Base-by-base conservation (phyloP, 208 protist genomes). In the Porcisia hertigi region DNA sequence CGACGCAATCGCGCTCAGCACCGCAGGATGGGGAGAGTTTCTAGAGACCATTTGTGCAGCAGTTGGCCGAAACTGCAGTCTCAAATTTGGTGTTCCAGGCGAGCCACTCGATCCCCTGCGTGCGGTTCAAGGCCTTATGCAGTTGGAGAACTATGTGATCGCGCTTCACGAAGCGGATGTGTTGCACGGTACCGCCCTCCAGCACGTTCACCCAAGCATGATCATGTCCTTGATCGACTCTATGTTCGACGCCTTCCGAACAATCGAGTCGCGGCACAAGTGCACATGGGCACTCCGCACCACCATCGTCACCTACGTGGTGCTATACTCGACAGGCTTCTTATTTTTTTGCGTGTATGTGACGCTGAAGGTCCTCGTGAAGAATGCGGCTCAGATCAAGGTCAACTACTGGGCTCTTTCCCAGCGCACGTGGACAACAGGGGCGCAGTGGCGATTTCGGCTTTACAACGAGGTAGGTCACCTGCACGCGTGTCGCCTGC, bases 391-490 rank as follows among this genome's bases (percentile, higher is more conserved):
- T 7, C 79, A 86, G 69, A 71, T 94, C 63, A 89, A 89, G 71
- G 82, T 87, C 4, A 89, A 92, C 69, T 86, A 82, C 82, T 80
- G 80, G 60, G 67, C 75, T 39, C 81, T 93, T 52, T 83, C 84
- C 64, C 79, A 88, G 64, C 80, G 79, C 25, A 79, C 85, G 54
- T 96, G 92, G 91, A 94, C 85, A 53, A 65, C 73, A 12, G 71
- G 71, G 53, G 90, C 90, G 55, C 69, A 71, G 41, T 94, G 87
- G 87, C 83, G 82, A 39, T 96, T 96, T 82, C 85, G 92, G 34
- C 81, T 95, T 4, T 96, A 92, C 81, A 96, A 96, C 76, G 92
- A 96, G 76, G 92, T 94, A 36, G 80, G 82, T 8, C 90, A 95
- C 75, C 82, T 94, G 65, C 81, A 90, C 47, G 82, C 77, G 41